Evolutionary conservation across 192 early-diverging fungal genomes (phyloP), one percentile per base, ranked within the genome.

Genomic region (Linnemannia schmuckeri): DNA sequence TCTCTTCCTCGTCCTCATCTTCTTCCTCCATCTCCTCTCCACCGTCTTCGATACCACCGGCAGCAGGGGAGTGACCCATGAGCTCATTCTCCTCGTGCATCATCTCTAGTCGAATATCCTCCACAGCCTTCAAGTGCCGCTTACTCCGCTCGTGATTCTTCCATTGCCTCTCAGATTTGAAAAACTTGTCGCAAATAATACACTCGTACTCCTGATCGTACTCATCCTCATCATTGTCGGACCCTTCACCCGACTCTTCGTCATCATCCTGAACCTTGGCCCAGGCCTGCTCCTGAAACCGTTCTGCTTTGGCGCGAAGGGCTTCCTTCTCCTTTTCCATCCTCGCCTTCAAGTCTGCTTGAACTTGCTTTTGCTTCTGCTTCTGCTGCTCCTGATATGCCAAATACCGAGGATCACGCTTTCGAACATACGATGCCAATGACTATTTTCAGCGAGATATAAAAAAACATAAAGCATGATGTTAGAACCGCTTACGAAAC

Each of bases 351-450:
- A 92, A 91, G 57, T 95, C 91, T 63, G 91, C 89, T 17, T 91
- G 87, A 30, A 89, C 90, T 9, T 90, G 89, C 73, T 92, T 80
- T 76, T 94, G 91, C 86, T 92, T 89, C 54, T 77, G 78, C 46
- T 91, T 88, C 55, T 93, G 89, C 27, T 87, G 82, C 24, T 94
- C 95, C 17, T 92, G 83, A 79, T 88, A 94, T 22, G 88, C 91
- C 61, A 97, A 95, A 78, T 93, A 95, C 24, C 98, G 94, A 15
- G 98, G 98, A 87, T 99, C 98, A 33, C 97, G 95, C 81, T 97
- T 97, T 55, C 94, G 92, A 3, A 99, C 89, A 87, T 93, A 97
- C 3, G 88, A 84, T 0, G 95, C 95, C 47, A 99, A 92, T 6
- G 89, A 92, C 92, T 95, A 82, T 41, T 40, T 18, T 22, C 18